These are phyloP conservation scores for Euryodendron excelsum DNA, from an alignment of 148 eudicot genomes.

Conservation along the genomic window DNA sequence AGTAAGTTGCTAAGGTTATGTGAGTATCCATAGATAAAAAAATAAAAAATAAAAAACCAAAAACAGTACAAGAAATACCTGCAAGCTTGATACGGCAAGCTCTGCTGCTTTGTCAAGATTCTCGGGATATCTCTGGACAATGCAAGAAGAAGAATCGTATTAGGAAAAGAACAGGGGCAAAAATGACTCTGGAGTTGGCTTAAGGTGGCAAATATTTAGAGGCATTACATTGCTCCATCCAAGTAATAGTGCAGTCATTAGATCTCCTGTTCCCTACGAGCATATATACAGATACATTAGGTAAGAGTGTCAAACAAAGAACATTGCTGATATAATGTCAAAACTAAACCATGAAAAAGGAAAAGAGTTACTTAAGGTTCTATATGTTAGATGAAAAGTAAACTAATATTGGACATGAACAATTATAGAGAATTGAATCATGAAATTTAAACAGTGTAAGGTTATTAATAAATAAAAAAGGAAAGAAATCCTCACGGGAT, in stretches of 20 bases:
- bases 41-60: background rate
- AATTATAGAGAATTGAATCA: background rate
- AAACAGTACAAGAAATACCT: conserved; percentile 60
- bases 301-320: background rate
- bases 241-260: conserved; percentile 81
- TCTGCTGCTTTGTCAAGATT: conserved; percentile 31
- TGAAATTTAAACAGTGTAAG: too few relatives aligned
- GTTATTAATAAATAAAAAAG: too few relatives aligned
- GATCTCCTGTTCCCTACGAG: conserved; percentile 93
- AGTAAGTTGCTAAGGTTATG: background rate
- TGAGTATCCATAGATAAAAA: background rate
- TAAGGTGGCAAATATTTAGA: conserved; percentile 4
- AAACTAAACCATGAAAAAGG: background rate
- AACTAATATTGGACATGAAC: background rate
- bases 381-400: background rate
- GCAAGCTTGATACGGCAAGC: conserved; percentile 80
- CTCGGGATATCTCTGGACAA: conserved; percentile 65
- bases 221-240: conserved; percentile 95
- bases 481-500: too few relatives aligned
- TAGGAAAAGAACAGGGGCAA: background rate
- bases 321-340: background rate
- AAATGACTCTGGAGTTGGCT: background rate
- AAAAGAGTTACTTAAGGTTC: too few relatives aligned
- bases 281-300: background rate
- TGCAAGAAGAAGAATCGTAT: conserved; percentile 7